Evolutionary conservation across 192 early-diverging fungal genomes (phyloP).

Genomic region (Rhizophagus prolifer): DNA sequence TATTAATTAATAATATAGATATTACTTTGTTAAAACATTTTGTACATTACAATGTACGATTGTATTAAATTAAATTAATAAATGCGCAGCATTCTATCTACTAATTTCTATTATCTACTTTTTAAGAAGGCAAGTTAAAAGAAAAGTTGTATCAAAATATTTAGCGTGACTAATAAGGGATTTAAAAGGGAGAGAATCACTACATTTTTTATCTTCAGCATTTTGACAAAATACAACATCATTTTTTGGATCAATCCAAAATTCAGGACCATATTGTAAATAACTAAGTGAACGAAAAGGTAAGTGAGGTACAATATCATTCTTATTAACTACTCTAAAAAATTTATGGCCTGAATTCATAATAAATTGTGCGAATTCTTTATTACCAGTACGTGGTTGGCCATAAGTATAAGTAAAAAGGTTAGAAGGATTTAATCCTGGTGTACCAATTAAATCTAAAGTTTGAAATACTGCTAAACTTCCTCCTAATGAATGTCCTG

Average conservation of each 20-base stretch:
- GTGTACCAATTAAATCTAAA: constrained; percentile 4
- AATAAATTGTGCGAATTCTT: neutral
- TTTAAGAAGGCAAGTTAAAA: constrained; percentile 12
- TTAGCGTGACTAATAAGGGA: neutral
- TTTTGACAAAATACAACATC: neutral
- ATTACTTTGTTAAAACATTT: no score
- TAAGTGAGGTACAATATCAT: constrained; percentile 15
- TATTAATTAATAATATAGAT: no score
- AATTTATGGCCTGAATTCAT: neutral
- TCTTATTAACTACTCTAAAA: constrained; percentile 14
- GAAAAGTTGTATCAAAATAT: constrained; percentile 14
- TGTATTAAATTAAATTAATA: no score
- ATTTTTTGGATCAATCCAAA: constrained; percentile 10
- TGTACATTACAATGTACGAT: no score
- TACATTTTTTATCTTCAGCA: neutral
- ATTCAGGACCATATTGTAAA: neutral
- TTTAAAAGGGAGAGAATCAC: neutral
- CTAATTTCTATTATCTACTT: neutral
- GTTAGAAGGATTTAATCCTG: constrained; percentile 1
- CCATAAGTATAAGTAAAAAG: constrained; percentile 18
- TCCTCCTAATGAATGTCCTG: constrained; percentile 17
- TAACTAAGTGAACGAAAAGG: neutral
- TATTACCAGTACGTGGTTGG: constrained; percentile 5
- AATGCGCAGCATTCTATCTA: no score
- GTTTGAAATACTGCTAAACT: constrained; percentile 6